A percentile compares a stretch with the other conserved stretches of the same genome.
Conservation (phyloP, 371 early-diverging fungal genomes). For the Umbelopsis sp. region DNA sequence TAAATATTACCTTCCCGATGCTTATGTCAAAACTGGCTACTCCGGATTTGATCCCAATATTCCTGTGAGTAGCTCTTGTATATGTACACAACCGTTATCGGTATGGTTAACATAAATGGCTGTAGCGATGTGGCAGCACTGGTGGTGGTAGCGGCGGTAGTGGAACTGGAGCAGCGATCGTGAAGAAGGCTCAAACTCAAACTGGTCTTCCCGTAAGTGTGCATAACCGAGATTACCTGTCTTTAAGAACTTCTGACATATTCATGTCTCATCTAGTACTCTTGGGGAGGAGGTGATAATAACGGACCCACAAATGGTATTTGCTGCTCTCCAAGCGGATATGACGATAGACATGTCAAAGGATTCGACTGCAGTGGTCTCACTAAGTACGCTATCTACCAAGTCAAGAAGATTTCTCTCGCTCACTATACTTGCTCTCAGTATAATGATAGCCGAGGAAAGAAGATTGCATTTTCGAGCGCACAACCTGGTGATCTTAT, state of each 20-base stretch:
- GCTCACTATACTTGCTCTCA: conserved; percentile 29
- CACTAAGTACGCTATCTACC: conserved; percentile 27
- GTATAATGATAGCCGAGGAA: conserved; percentile 22
- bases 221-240: neutral
- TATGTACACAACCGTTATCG: neutral
- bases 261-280: neutral
- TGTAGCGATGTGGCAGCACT: conserved; percentile 6
- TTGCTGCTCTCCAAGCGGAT: conserved; percentile 18
- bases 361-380: conserved; percentile 36
- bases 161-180: conserved; percentile 14
- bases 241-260: neutral
- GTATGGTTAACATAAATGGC: neutral
- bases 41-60: conserved; percentile 17
- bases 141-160: conserved; percentile 17
- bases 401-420: conserved; percentile 21
- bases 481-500: conserved; percentile 30
- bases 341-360: conserved; percentile 16
- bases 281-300: conserved; percentile 24
- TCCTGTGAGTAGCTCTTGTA: neutral
- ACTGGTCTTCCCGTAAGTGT: conserved; percentile 5
- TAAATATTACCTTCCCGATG: conserved; percentile 20
- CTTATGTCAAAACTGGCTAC: conserved; percentile 21
- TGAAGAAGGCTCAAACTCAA: conserved; percentile 21
- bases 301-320: conserved; percentile 21
- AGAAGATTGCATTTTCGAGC: conserved; percentile 20